Evolutionary conservation across 2,329 filamentous ascomycete species (phyloP).

Genomic region (Colletotrichum brevisporum): DNA sequence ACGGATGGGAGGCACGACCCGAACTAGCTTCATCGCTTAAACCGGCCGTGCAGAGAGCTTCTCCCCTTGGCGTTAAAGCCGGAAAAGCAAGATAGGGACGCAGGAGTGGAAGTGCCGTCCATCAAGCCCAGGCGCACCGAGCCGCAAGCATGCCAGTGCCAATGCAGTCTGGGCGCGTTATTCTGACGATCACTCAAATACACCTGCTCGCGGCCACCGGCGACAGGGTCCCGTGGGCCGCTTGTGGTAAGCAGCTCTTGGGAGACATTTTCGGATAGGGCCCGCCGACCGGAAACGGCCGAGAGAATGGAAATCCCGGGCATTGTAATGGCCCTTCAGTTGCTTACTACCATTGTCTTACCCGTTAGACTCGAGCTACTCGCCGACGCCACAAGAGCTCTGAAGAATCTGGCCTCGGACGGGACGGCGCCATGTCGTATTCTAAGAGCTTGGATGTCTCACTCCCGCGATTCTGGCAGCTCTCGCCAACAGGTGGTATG

Average conservation of each 20-base stretch:
- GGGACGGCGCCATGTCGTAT: slow-evolving; percentile 7
- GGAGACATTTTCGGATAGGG: not conserved
- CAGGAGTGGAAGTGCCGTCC: not conserved
- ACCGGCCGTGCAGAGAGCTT: not conserved
- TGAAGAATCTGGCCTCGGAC: not conserved
- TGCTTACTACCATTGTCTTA: not conserved
- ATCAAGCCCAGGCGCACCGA: not conserved
- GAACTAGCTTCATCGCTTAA: not conserved
- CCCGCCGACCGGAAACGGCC: not conserved
- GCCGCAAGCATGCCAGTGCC: slow-evolving; percentile 13
- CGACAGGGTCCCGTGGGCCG: not conserved
- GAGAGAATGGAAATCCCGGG: not conserved
- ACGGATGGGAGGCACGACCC: not conserved
- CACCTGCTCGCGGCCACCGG: not conserved
- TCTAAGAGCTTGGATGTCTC: not conserved
- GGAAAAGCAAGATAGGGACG: not conserved
- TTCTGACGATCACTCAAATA: not conserved
- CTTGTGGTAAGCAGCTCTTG: slow-evolving; percentile 2
- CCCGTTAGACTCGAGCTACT: not conserved
- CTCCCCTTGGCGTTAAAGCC: not conserved
- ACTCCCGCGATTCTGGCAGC: too few relatives aligned
- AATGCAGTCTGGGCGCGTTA: not conserved
- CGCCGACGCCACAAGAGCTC: not conserved
- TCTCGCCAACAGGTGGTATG: not conserved
- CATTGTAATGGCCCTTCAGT: not conserved